Evolutionary conservation across 768 basidiomycete species (phyloP), one percentile per base, ranked within the genome.

Genomic region (Suillus fuscotomentosus): DNA sequence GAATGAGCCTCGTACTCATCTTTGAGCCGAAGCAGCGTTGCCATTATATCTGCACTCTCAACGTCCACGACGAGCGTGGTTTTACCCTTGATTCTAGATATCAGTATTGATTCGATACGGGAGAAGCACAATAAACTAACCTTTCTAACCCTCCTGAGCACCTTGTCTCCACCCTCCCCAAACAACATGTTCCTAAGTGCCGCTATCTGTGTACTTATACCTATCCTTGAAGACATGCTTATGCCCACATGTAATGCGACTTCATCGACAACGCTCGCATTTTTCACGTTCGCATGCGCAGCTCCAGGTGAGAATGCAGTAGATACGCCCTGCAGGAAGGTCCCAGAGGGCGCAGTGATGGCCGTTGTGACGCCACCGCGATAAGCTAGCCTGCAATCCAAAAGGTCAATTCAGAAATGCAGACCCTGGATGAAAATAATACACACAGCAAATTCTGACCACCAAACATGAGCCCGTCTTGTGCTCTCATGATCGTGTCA

Each of bases 401-500:
- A 24, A 15, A 11, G 11, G 6, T 56, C 0, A 7, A 14, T 56
- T 56, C 22, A 31, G n/a, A n/a, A n/a, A n/a, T n/a, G n/a, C n/a
- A n/a, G n/a, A n/a, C n/a, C n/a, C n/a, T n/a, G n/a, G n/a, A n/a
- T n/a, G n/a, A n/a, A n/a, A n/a, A n/a, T n/a, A n/a, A n/a, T n/a
- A n/a, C n/a, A n/a, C n/a, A 91, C 90, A 91, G 78, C 27, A 89
- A 86, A 75, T 91, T 84, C 42, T 90, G 82, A 13, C 87, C 88
- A 0, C 81, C 84, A 71, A 88, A 92, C 55, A 84, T 76, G n/a
- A 91, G 79, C 0, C 92, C 91, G 73, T 95, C 93, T 0, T 81
- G 84, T n/a, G 89, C 91, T 41, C 83, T 83, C 13, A 87, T 76
- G 22, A 92, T 68, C 0, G 78, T 77, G n/a, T 80, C 75, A 6